These are phyloP conservation scores for Yamadazyma kitorensis DNA, from an alignment of 805 yeast genomes.

Conservation along the genomic window DNA sequence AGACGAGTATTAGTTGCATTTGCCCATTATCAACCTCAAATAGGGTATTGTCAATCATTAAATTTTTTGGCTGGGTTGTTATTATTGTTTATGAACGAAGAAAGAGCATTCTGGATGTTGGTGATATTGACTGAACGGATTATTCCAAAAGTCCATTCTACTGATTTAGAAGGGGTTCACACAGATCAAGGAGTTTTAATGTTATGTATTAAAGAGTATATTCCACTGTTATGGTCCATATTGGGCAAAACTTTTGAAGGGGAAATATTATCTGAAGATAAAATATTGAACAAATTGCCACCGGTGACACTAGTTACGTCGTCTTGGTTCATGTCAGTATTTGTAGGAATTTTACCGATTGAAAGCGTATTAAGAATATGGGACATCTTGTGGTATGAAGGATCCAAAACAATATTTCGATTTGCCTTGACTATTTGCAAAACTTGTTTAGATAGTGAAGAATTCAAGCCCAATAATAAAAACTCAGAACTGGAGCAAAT, in stretches of 20 bases:
- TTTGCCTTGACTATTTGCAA: slow-evolving; percentile 78
- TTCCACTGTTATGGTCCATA: slow-evolving; percentile 75
- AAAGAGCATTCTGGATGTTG: slow-evolving; percentile 91
- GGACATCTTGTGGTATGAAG: slow-evolving; percentile 95
- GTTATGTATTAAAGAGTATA: slow-evolving; percentile 78
- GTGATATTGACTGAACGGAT: slow-evolving; percentile 83
- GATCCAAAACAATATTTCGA: slow-evolving; percentile 80
- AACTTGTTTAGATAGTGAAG: slow-evolving; percentile 60
- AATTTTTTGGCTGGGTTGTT: slow-evolving; percentile 89
- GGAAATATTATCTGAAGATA: slow-evolving; percentile 39
- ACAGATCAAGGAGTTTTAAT: slow-evolving; percentile 92
- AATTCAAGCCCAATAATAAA: slow-evolving; percentile 33
- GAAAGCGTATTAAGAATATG: slow-evolving; percentile 87
- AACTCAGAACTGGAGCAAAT: slow-evolving; percentile 39
- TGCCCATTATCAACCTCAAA: slow-evolving; percentile 79
- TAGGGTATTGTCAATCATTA: slow-evolving; percentile 94
- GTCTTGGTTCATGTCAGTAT: slow-evolving; percentile 98
- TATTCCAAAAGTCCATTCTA: slow-evolving; percentile 88
- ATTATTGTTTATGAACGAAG: slow-evolving; percentile 84
- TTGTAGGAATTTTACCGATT: slow-evolving; percentile 84
- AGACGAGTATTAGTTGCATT: slow-evolving; percentile 83
- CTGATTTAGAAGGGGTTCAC: slow-evolving; percentile 89
- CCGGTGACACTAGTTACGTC: slow-evolving; percentile 93
- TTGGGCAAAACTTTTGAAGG: slow-evolving; percentile 41
- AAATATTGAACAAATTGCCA: slow-evolving; percentile 72